These are phyloP conservation scores for Phanerodontia chrysosporium DNA, from an alignment of 768 basidiomycete genomes.

Conservation along the genomic window DNA sequence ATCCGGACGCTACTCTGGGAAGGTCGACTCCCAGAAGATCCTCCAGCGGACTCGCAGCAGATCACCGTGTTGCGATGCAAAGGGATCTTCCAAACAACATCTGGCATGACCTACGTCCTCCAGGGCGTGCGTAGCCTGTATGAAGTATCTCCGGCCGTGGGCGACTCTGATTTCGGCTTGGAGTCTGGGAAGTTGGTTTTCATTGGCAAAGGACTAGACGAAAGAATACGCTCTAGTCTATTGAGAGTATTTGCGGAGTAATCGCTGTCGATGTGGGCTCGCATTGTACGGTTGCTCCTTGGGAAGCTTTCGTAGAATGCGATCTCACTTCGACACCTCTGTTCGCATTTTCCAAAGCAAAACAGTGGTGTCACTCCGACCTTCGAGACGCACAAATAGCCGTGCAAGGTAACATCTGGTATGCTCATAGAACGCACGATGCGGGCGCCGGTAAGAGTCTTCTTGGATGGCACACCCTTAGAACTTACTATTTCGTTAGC, in stretches of 20 bases:
- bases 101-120: constrained; percentile 64
- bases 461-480: neutral
- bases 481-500: too few species aligned
- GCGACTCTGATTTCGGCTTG: constrained; percentile 38
- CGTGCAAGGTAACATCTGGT: neutral
- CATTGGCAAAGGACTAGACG: constrained; percentile 77
- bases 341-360: too few species aligned
- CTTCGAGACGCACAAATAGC: too few species aligned
- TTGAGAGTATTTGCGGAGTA: constrained; percentile 20
- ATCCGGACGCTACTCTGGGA: constrained; percentile 85
- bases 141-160: constrained; percentile 56
- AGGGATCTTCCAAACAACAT: constrained; percentile 60
- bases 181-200: constrained; percentile 78
- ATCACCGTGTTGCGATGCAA: constrained; percentile 83
- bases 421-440: neutral
- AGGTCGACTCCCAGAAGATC: constrained; percentile 38
- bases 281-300: neutral
- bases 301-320: neutral
- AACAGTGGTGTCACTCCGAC: too few species aligned
- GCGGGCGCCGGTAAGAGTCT: neutral
- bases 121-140: constrained; percentile 93
- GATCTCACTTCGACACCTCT: neutral
- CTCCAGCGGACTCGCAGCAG: neutral
- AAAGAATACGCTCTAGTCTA: constrained; percentile 51
- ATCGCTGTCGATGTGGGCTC: neutral